These are phyloP conservation scores for Drechslerella coelobrocha DNA, from an alignment of 2,329 filamentous ascomycete genomes.

Conservation along the genomic window DNA sequence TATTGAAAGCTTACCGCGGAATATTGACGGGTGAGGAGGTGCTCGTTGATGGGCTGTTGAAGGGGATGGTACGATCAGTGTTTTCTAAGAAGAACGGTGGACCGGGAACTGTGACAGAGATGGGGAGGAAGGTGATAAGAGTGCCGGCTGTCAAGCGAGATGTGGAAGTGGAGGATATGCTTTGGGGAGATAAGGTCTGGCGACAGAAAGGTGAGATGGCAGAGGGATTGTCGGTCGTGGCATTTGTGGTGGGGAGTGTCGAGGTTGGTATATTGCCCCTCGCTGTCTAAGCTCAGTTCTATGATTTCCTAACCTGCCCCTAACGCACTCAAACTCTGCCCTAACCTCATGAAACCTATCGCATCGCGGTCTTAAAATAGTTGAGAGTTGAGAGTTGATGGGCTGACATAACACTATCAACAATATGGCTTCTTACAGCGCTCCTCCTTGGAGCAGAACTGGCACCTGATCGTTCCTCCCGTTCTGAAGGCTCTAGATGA, in stretches of 20 bases:
- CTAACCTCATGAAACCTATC: too few relatives aligned
- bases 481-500: constrained; percentile 51
- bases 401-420: too few relatives aligned
- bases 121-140: constrained; percentile 35
- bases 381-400: too few relatives aligned
- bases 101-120: constrained; percentile 23
- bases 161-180: not conserved
- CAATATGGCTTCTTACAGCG: constrained; percentile 9
- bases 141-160: constrained; percentile 25
- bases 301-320: too few relatives aligned
- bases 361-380: too few relatives aligned
- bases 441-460: constrained; percentile 34
- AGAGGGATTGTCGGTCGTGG: constrained; percentile 20
- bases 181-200: not conserved
- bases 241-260: not conserved
- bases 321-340: too few relatives aligned
- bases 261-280: not conserved
- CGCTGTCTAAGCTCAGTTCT: not conserved
- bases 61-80: constrained; percentile 16
- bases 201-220: not conserved
- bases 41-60: constrained; percentile 24
- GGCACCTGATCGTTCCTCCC: constrained; percentile 53
- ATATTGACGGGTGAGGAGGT: constrained; percentile 17
- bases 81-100: constrained; percentile 20
- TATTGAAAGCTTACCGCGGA: constrained; percentile 5